phyloP scores from a whole-genome alignment of 2,329 filamentous ascomycete genomes.

The Thelonectria rubi region DNA sequence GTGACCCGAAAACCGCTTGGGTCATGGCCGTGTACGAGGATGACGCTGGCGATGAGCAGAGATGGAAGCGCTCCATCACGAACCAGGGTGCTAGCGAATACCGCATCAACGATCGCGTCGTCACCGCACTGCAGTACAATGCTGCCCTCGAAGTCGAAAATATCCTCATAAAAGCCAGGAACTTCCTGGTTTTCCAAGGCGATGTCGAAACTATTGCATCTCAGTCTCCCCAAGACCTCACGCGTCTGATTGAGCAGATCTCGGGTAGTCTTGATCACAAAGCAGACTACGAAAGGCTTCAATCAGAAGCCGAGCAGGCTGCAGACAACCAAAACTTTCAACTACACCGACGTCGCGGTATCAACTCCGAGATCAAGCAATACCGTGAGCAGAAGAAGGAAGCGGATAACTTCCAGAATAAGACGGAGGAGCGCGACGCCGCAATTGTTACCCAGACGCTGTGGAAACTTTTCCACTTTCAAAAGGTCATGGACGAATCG shows the following conservation, averaged over 20 bases:
- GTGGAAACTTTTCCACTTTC: conserved; percentile 97
- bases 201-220: conserved; percentile 97
- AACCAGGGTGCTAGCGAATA: conserved; percentile 91
- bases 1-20: conserved; percentile 94
- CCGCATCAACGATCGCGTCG: conserved; percentile 91
- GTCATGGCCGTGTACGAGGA: conserved; percentile 99
- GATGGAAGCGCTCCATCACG: conserved; percentile 96
- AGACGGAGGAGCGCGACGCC: conserved; percentile 88
- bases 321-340: conserved; percentile 89
- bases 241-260: conserved; percentile 94
- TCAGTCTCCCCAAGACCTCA: conserved; percentile 93
- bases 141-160: conserved; percentile 91
- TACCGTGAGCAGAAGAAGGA: conserved; percentile 97
- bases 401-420: conserved; percentile 90
- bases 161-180: conserved; percentile 96
- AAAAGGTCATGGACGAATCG: conserved; percentile 91
- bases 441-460: conserved; percentile 93
- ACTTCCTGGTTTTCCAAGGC: conserved; percentile 98
- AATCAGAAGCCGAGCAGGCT: conserved; percentile 84
- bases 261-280: conserved; percentile 96
- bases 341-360: conserved; percentile 86
- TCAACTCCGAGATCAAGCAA: conserved; percentile 97
- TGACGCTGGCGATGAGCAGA: conserved; percentile 92
- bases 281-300: conserved; percentile 89
- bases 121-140: conserved; percentile 93